phyloP scores from a whole-genome alignment of 1,284 basidiomycete species.

The Austroboletus sp. region DNA sequence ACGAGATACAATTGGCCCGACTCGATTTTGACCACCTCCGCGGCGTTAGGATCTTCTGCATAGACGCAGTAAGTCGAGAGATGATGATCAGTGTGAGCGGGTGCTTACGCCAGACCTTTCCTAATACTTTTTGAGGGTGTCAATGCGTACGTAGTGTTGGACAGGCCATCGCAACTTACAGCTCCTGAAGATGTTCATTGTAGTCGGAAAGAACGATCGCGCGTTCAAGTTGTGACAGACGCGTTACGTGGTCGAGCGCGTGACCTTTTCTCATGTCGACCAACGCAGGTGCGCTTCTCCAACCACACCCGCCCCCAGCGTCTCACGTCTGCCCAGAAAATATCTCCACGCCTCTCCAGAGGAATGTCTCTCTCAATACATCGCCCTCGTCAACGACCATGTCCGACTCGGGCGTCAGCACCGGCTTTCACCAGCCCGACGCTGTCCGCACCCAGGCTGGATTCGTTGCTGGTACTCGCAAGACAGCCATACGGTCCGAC shows the following conservation, averaged over 20 bases:
- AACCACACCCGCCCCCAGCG: neutral
- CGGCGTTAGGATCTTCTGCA: slow-evolving; percentile 76
- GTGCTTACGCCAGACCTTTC: slow-evolving; percentile 88
- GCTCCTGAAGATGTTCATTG: slow-evolving; percentile 77
- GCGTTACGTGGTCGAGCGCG: slow-evolving; percentile 21
- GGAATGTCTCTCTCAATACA: slow-evolving; percentile 7
- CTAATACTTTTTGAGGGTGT: slow-evolving; percentile 58
- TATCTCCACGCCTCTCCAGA: slow-evolving; percentile 12
- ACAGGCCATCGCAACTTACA: slow-evolving; percentile 46
- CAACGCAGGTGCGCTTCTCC: slow-evolving; percentile 11
- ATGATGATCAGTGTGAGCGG: slow-evolving; percentile 9
- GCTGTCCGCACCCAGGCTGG: slow-evolving; percentile 23
- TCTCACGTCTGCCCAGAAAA: neutral
- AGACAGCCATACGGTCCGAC: slow-evolving; percentile 52
- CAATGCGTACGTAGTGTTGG: slow-evolving; percentile 8
- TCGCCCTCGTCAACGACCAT: slow-evolving; percentile 33
- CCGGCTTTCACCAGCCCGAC: slow-evolving; percentile 19
- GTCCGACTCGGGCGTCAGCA: slow-evolving; percentile 26
- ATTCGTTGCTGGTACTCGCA: slow-evolving; percentile 31
- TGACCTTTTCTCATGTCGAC: slow-evolving; percentile 21
- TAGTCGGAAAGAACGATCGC: slow-evolving; percentile 21
- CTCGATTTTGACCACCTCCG: slow-evolving; percentile 91
- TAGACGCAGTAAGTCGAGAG: slow-evolving; percentile 17
- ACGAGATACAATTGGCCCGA: slow-evolving; percentile 89
- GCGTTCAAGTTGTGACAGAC: slow-evolving; percentile 27